Conservation (phyloP, 1,284 basidiomycete species). For the Tylopilus microsporus region DNA sequence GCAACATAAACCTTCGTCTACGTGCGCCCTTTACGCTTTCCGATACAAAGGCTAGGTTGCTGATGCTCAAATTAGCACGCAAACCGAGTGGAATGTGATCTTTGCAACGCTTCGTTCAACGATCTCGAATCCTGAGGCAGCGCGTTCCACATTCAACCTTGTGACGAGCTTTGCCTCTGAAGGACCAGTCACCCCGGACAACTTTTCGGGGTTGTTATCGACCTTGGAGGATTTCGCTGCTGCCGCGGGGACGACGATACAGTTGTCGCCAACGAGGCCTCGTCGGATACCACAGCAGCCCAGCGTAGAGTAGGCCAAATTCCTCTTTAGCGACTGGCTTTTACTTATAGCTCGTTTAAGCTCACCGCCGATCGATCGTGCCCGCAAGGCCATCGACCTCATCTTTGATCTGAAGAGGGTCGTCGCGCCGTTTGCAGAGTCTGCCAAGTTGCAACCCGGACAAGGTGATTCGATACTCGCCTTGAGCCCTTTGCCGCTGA, state of each 20-base stretch:
- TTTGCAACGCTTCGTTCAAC: constrained; percentile 88
- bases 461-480: constrained; percentile 43
- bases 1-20: constrained; percentile 71
- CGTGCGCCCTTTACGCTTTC: constrained; percentile 37
- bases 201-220: constrained; percentile 75
- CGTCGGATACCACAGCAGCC: constrained; percentile 51
- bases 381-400: constrained; percentile 77
- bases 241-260: constrained; percentile 59
- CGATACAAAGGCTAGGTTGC: background rate
- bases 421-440: constrained; percentile 53
- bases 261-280: constrained; percentile 49
- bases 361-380: constrained; percentile 74
- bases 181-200: constrained; percentile 67
- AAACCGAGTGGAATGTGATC: constrained; percentile 94
- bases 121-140: constrained; percentile 83
- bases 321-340: background rate
- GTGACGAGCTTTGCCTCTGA: constrained; percentile 61
- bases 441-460: constrained; percentile 38
- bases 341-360: constrained; percentile 35
- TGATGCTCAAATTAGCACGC: constrained; percentile 49
- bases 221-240: constrained; percentile 86
- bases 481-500: constrained; percentile 8
- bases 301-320: constrained; percentile 45
- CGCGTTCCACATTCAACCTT: constrained; percentile 77
- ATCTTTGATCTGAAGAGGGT: constrained; percentile 69